Conservation (phyloP, 352 stramenopile genomes). For the Pythium volutum region DNA sequence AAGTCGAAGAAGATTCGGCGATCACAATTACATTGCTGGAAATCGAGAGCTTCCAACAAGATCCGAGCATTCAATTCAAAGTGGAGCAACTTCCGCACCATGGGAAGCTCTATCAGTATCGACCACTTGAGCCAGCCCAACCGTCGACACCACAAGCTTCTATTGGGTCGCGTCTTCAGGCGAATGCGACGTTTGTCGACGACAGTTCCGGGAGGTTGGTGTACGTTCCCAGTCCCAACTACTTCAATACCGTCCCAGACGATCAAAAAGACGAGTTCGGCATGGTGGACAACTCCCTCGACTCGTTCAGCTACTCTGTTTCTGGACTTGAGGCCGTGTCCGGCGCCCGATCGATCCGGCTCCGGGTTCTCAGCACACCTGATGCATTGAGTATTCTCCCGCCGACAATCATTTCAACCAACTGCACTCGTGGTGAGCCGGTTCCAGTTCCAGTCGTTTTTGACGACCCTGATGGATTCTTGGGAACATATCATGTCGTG, state of each 20-base stretch:
- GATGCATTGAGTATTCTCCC: constrained; percentile 48
- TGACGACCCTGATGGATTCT: constrained; percentile 45
- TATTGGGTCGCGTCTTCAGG: neutral
- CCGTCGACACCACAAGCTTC: neutral
- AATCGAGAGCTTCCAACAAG: constrained; percentile 43
- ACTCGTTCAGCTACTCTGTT: constrained; percentile 9
- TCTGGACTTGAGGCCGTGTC: neutral
- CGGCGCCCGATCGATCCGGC: constrained; percentile 19
- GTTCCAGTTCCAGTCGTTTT: constrained; percentile 46
- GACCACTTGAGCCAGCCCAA: neutral
- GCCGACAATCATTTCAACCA: constrained; percentile 35
- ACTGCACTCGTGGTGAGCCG: constrained; percentile 16
- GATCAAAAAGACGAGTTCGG: neutral
- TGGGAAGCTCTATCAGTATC: constrained; percentile 55
- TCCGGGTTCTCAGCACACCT: constrained; percentile 50
- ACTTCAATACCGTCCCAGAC: constrained; percentile 14
- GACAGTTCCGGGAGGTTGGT: constrained; percentile 17
- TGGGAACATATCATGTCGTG: constrained; percentile 40
- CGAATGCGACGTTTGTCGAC: neutral
- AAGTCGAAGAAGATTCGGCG: constrained; percentile 56
- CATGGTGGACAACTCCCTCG: neutral
- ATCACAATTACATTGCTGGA: constrained; percentile 31
- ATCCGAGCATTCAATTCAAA: constrained; percentile 27
- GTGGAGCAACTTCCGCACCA: constrained; percentile 38
- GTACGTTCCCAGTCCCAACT: constrained; percentile 19